Conservation (phyloP, 2,329 filamentous ascomycete genomes). For the Aspergillus pseudoviridinutans region DNA sequence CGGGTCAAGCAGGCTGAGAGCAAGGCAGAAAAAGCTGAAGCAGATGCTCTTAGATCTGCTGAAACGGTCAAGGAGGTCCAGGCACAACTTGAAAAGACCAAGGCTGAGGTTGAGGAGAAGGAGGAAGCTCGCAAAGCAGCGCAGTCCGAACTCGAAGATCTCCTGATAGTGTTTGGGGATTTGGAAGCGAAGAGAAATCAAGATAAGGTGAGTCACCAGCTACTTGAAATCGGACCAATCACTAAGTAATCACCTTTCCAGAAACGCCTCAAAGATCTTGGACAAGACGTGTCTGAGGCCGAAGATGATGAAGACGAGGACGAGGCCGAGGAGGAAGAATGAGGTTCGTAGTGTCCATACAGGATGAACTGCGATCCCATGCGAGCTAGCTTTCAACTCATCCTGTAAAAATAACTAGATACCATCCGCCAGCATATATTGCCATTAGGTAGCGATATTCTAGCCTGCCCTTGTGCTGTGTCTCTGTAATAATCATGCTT, state of each 20-base stretch:
- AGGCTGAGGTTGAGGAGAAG: conserved; percentile 42
- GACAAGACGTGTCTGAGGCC: conserved; percentile 70
- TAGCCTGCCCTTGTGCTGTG: neutral
- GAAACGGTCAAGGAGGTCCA: conserved; percentile 53
- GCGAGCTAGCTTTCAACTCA: neutral
- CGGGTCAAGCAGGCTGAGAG: conserved; percentile 43
- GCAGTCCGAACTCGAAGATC: conserved; percentile 73
- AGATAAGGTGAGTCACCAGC: conserved; percentile 61
- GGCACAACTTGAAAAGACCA: conserved; percentile 29
- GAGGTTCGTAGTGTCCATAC: conserved; percentile 16
- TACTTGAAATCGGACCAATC: neutral
- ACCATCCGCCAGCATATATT: neutral
- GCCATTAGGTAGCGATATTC: conserved; percentile 4
- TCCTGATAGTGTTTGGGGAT: conserved; percentile 76
- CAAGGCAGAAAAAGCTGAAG: conserved; percentile 26
- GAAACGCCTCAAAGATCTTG: conserved; percentile 61
- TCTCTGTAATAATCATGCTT: neutral
- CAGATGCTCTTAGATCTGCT: conserved; percentile 41
- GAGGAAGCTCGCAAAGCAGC: conserved; percentile 60
- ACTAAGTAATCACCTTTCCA: conserved; percentile 16
- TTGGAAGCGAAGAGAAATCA: conserved; percentile 70
- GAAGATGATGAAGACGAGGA: conserved; percentile 63
- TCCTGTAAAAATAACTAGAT: neutral
- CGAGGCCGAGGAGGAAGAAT: conserved; percentile 49
- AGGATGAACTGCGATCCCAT: conserved; percentile 4